Conservation (phyloP, 768 basidiomycete genomes). For the Plicaturopsis crispa region DNA sequence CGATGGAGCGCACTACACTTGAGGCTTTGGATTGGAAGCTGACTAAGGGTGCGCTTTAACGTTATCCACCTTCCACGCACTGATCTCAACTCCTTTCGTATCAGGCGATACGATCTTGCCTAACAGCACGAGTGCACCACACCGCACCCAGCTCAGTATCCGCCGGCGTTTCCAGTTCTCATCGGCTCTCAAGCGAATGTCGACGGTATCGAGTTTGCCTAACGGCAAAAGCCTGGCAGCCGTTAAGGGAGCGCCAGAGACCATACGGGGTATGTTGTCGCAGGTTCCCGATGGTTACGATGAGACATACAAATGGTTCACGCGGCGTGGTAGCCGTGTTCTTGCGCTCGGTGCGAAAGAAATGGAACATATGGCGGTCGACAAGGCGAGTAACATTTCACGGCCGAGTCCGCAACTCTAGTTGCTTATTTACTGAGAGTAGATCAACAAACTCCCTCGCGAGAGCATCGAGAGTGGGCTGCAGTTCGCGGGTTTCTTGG, state of each 20-base stretch:
- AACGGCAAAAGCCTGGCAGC: slow-evolving; percentile 57
- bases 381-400: slow-evolving; percentile 51
- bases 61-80: not conserved
- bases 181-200: slow-evolving; percentile 96
- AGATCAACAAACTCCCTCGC: slow-evolving; percentile 88
- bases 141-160: slow-evolving; percentile 59
- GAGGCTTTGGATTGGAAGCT: slow-evolving; percentile 89
- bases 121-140: slow-evolving; percentile 36
- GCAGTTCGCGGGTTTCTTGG: slow-evolving; percentile 90
- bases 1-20: slow-evolving; percentile 97
- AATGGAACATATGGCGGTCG: slow-evolving; percentile 58
- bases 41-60: slow-evolving; percentile 40
- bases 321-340: slow-evolving; percentile 88
- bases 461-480: slow-evolving; percentile 74
- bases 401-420: not conserved
- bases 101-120: slow-evolving; percentile 66
- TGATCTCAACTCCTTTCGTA: slow-evolving; percentile 3
- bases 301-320: slow-evolving; percentile 92
- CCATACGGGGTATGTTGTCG: slow-evolving; percentile 82
- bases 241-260: slow-evolving; percentile 97
- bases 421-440: slow-evolving; percentile 1
- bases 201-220: slow-evolving; percentile 68
- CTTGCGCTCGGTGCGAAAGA: slow-evolving; percentile 87
- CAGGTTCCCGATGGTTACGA: slow-evolving; percentile 77
- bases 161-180: slow-evolving; percentile 97